Conservation (phyloP, 257 asterid species). For the Lithospermum erythrorhizon region DNA sequence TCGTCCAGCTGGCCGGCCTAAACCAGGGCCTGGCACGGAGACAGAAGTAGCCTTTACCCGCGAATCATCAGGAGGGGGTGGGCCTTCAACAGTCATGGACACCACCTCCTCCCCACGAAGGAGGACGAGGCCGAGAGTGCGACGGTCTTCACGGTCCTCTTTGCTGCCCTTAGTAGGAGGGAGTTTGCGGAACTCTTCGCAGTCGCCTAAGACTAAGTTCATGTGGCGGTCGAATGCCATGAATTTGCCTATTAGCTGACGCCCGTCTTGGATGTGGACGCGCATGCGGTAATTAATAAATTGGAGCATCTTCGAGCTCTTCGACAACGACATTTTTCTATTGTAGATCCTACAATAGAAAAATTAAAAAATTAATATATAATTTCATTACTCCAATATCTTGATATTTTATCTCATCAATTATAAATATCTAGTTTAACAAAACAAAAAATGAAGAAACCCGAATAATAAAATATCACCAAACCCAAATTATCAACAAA, state of each 20-base stretch:
- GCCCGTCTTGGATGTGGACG: slow-evolving; percentile 86
- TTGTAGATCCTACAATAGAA: too few relatives aligned
- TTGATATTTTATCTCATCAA: too few relatives aligned
- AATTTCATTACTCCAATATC: too few relatives aligned
- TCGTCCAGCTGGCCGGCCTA: slow-evolving; percentile 91
- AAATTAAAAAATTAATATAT: too few relatives aligned
- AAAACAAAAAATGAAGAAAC: too few relatives aligned
- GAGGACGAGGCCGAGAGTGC: slow-evolving; percentile 86
- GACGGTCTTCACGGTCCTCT: slow-evolving; percentile 85
- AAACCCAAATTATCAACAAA: too few relatives aligned
- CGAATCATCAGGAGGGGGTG: slow-evolving; percentile 90
- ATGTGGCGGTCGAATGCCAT: slow-evolving; percentile 97
- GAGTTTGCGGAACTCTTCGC: slow-evolving; percentile 82
- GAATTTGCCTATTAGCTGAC: slow-evolving; percentile 81
- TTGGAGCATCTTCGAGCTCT: slow-evolving; percentile 90
- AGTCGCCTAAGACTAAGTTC: slow-evolving; percentile 90
- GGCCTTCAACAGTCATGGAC: slow-evolving; percentile 93
- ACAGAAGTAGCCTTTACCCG: slow-evolving; percentile 43
- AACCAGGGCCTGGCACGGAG: slow-evolving; percentile 60
- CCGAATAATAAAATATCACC: too few relatives aligned
- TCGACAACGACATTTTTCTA: slow-evolving; percentile 92
- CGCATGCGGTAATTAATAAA: slow-evolving; percentile 93
- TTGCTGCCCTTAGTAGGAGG: slow-evolving; percentile 76
- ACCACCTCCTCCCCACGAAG: slow-evolving; percentile 87
- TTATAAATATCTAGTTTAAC: too few relatives aligned